Base-by-base conservation (phyloP, 2,329 filamentous ascomycete genomes). In the Cytospora leucostoma region DNA sequence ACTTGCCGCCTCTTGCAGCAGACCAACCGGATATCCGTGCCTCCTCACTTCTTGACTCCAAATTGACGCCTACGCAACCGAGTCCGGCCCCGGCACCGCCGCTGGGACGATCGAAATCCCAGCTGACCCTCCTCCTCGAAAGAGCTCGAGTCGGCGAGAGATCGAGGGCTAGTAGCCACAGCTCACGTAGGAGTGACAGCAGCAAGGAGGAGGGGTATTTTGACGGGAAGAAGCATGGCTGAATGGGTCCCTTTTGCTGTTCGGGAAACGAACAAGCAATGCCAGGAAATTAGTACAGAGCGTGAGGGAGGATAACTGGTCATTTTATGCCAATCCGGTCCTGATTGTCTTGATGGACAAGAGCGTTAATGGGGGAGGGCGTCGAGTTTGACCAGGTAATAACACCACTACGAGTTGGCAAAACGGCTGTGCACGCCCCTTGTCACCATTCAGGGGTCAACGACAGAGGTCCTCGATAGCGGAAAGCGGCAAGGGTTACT, bases 31-130 rank as follows among this genome's bases (percentile, higher is more conserved):
- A 71, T 53, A 63, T 71, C 13, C 70, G 68, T 10, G 66, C 68
- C 49, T 75, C 76, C 33, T 75, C 77, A 10, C 70, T 72, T 17
- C 71, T 73, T n/a, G 70, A 76, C 34, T 64, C 70, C 10, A 68
- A 75, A 27, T 79, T 84, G 62, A 78, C 76, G 5, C 83, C 83
- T 32, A 85, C 82, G 0, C 78, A 78, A 61, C 82, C 81, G 5
- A 81, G 76, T 51, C 72, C 76, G 12, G 74, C 77, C 15, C 74
- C 79, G 33, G 73, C 73, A 15, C 76, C 84, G 8, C 82, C 81
- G 4, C 74, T 87, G 56, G 83, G 78, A n/a, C 77, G 84, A 63
- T 83, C 84, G n/a, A 85, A 82, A 71, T 87, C 84, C 68, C 84
- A 88, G 70, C 75, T 88, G 34, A 82, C 81, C 11, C 74, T 88